These are phyloP conservation scores for Candida schatavii DNA, from an alignment of 805 yeast species.

Conservation along the genomic window DNA sequence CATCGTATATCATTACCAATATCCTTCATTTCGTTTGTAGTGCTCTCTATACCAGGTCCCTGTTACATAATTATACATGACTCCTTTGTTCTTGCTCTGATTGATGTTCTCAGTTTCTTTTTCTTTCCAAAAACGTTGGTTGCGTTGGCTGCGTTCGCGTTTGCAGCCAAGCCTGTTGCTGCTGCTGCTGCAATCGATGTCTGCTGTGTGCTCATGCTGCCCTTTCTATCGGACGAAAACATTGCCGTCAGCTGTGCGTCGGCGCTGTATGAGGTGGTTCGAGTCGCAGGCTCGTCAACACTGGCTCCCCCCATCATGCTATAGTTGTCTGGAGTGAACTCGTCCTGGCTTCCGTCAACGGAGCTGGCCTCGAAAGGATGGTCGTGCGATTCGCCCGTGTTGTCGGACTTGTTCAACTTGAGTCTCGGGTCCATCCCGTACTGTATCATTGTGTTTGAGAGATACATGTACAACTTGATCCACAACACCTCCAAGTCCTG, in stretches of 20 bases:
- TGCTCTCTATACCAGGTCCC: no score
- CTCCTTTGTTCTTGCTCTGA: conserved; percentile 20
- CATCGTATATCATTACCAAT: no score
- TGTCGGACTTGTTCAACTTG: conserved; percentile 11
- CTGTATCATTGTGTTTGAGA: conserved; percentile 65
- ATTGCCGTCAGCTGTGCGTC: background rate
- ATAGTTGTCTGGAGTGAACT: background rate
- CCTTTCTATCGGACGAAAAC: background rate
- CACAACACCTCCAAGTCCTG: conserved; percentile 65
- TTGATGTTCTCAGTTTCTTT: conserved; percentile 1
- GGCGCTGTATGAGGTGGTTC: background rate
- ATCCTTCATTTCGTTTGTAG: no score
- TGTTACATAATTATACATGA: conserved; percentile 26
- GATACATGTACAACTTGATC: conserved; percentile 65
- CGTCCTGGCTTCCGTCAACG: background rate
- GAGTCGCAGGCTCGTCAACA: conserved; percentile 1
- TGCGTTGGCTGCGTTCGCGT: background rate
- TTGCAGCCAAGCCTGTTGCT: background rate
- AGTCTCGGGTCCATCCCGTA: conserved; percentile 53
- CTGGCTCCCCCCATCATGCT: background rate
- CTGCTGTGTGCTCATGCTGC: conserved; percentile 1
- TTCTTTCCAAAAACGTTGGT: background rate
- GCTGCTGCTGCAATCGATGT: background rate
- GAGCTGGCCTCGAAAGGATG: background rate
- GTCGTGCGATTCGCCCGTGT: background rate